Percentiles rank a stretch among this genome's conserved stretches.
phyloP scores from a whole-genome alignment of 2,329 filamentous ascomycete genomes.

The Alternaria tenuissima region DNA sequence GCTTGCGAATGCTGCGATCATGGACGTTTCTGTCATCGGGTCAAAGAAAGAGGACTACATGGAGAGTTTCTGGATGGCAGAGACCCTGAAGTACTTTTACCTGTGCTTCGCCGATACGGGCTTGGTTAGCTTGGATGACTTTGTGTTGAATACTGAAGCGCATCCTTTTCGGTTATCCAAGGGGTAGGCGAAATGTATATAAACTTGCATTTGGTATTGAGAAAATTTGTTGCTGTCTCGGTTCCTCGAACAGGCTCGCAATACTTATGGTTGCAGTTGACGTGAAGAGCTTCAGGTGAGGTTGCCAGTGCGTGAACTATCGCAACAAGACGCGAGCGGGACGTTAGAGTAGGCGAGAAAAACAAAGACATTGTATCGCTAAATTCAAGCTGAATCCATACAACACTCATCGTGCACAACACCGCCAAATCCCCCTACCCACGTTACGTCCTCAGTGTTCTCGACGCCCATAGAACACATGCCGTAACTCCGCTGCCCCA shows the following conservation, averaged over 20 bases:
- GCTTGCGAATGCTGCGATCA: slow-evolving; percentile 55
- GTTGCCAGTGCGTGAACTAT: not conserved
- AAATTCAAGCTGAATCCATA: not conserved
- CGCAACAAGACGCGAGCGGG: slow-evolving; percentile 1
- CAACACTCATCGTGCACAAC: not conserved
- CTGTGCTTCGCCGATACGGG: slow-evolving; percentile 56
- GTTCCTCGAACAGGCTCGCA: not conserved
- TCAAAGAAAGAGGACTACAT: slow-evolving; percentile 45
- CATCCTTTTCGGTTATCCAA: slow-evolving; percentile 55
- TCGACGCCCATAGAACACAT: not conserved
- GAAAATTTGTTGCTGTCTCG: not conserved
- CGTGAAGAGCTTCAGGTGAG: not conserved
- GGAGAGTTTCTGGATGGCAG: slow-evolving; percentile 59
- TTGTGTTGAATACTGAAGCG: slow-evolving; percentile 61
- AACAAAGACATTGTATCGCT: not conserved
- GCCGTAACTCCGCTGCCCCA: slow-evolving; percentile 21
- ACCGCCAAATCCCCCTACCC: not conserved
- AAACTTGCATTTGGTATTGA: not conserved
- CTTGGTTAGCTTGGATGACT: slow-evolving; percentile 57
- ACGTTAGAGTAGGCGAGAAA: slow-evolving; percentile 3
- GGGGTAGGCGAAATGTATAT: slow-evolving; percentile 50
- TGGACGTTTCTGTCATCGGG: slow-evolving; percentile 50
- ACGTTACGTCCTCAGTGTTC: slow-evolving; percentile 4
- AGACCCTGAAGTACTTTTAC: slow-evolving; percentile 62
- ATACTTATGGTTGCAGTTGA: not conserved